phyloP scores from a whole-genome alignment of 257 asterid species.

The Solanum pinnatisectum region DNA sequence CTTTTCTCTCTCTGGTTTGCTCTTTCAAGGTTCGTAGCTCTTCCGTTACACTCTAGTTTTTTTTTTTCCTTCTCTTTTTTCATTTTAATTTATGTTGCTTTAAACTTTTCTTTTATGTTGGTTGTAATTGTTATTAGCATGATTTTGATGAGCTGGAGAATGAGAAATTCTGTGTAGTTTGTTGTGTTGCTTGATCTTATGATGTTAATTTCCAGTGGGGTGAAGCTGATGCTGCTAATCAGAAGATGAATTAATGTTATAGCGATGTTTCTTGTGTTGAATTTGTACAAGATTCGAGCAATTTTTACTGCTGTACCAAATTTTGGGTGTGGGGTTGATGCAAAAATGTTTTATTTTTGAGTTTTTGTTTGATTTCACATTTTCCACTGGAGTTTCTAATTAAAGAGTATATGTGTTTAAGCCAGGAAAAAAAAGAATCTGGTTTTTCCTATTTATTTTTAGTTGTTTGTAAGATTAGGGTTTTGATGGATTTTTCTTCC shows the following conservation, averaged over 20 bases:
- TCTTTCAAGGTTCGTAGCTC: slow-evolving; percentile 35
- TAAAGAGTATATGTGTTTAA: neutral
- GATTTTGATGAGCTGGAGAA: neutral
- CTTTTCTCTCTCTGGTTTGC: slow-evolving; percentile 5
- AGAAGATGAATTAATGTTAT: slow-evolving; percentile 9
- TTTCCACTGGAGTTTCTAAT: neutral
- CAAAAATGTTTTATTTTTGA: neutral
- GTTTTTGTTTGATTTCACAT: neutral
- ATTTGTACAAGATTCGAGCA: slow-evolving; percentile 6
- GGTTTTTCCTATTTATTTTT: neutral
- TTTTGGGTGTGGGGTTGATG: neutral
- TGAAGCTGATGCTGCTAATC: slow-evolving; percentile 4
- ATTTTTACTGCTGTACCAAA: slow-evolving; percentile 26
- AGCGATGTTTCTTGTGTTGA: neutral
- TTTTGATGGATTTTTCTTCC: neutral
- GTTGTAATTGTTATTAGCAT: neutral
- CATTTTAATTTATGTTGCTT: neutral
- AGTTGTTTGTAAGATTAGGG: slow-evolving; percentile 9
- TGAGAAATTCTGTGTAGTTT: neutral
- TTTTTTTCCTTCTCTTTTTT: neutral
- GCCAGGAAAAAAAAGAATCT: neutral
- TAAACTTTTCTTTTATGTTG: neutral
- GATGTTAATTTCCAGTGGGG: slow-evolving; percentile 3
- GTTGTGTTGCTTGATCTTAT: slow-evolving; percentile 22
- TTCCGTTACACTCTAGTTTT: neutral